Conservation (phyloP, 495 filamentous ascomycete species). For the Friedmanniomyces simplex region DNA sequence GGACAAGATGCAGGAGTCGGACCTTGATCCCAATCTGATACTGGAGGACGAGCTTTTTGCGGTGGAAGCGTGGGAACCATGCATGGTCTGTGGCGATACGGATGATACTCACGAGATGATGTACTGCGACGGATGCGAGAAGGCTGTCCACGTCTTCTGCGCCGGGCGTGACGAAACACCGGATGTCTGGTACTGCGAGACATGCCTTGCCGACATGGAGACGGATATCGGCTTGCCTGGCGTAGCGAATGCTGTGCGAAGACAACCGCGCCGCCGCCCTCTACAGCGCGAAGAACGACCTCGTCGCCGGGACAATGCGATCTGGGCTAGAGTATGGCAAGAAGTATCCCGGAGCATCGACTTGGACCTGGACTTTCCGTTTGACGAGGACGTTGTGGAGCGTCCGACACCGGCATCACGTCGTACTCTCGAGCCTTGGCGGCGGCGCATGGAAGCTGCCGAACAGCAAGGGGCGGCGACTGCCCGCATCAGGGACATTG, state of each 20-base stretch:
- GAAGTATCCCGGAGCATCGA: slow-evolving; percentile 54
- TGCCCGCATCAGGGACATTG: slow-evolving; percentile 53
- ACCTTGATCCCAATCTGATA: slow-evolving; percentile 72
- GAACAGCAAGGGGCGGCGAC: slow-evolving; percentile 52
- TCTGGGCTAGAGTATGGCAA: slow-evolving; percentile 63
- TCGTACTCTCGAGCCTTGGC: slow-evolving; percentile 62
- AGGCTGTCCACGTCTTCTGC: slow-evolving; percentile 75
- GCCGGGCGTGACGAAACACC: slow-evolving; percentile 68
- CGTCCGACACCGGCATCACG: slow-evolving; percentile 46
- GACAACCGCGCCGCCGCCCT: neutral
- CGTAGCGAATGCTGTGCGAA: slow-evolving; percentile 1
- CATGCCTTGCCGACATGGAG: slow-evolving; percentile 50
- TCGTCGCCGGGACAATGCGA: slow-evolving; percentile 20
- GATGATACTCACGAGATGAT: slow-evolving; percentile 60
- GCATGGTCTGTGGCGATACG: slow-evolving; percentile 67
- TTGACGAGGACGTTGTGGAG: slow-evolving; percentile 56
- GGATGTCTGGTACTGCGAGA: slow-evolving; percentile 74
- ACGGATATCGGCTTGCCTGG: slow-evolving; percentile 21
- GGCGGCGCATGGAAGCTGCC: slow-evolving; percentile 70
- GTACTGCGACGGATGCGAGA: slow-evolving; percentile 80
- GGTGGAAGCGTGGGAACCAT: slow-evolving; percentile 56
- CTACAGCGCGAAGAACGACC: neutral
- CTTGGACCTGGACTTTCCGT: slow-evolving; percentile 81
- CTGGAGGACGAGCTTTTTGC: slow-evolving; percentile 53
- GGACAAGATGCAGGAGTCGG: slow-evolving; percentile 80